Conservation (phyloP, 768 basidiomycete species). For the Podaxis sp. region DNA sequence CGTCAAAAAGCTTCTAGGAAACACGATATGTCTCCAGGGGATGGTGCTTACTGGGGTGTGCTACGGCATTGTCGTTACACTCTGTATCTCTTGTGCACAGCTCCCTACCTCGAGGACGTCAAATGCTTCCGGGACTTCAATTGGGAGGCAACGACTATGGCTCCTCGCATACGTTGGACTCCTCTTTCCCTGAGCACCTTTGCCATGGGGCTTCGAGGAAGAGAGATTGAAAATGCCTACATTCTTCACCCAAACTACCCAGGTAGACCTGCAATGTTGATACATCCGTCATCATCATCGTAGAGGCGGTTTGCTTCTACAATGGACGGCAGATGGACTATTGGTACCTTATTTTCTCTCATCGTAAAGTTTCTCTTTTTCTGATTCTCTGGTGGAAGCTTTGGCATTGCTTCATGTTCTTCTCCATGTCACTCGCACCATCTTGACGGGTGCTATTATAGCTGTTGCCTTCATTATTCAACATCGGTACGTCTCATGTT, state of each 20-base stretch:
- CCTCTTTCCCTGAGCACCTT: not conserved
- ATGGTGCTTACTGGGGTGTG: not conserved
- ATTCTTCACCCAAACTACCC: not conserved
- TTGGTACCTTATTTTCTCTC: not conserved
- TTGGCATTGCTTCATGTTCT: not conserved
- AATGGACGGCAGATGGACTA: constrained; percentile 1
- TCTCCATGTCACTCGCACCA: not conserved
- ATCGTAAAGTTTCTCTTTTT: too few relatives aligned
- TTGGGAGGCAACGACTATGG: not conserved
- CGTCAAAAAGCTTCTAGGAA: not conserved
- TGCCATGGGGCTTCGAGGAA: not conserved
- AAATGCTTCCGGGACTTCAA: not conserved
- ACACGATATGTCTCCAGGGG: not conserved
- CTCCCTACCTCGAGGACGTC: not conserved
- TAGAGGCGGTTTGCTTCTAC: not conserved
- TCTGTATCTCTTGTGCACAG: not conserved
- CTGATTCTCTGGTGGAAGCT: not conserved
- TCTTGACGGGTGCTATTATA: not conserved
- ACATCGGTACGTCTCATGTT: not conserved
- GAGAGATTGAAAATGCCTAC: not conserved
- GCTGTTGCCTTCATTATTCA: not conserved
- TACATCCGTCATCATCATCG: not conserved
- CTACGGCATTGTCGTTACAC: not conserved
- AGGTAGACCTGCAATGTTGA: not conserved
- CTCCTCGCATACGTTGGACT: not conserved